phyloP scores from a whole-genome alignment of 345 rosid species.

The Iberis pinnata region DNA sequence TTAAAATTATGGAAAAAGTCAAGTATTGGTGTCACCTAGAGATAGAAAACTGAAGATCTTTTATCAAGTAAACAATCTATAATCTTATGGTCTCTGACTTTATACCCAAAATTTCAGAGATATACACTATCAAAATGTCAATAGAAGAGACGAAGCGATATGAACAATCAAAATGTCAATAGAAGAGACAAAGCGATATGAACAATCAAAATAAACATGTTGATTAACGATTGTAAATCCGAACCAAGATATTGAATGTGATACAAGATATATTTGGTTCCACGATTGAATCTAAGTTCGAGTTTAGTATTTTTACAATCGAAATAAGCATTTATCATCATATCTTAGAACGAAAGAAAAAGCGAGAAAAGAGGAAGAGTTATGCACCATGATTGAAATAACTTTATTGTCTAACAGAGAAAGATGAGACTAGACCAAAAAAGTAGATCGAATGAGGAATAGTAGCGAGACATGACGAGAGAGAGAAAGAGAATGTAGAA shows the following conservation, averaged over 20 bases:
- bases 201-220: slow-evolving; percentile 35
- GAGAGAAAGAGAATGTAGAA: slow-evolving; percentile 25
- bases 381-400: slow-evolving; percentile 23
- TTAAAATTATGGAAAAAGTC: not conserved
- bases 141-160: not conserved
- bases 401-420: slow-evolving; percentile 16
- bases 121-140: not conserved
- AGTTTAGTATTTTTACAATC: slow-evolving; percentile 26
- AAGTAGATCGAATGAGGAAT: slow-evolving; percentile 28
- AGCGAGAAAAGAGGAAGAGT: not conserved
- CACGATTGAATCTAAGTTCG: slow-evolving; percentile 30
- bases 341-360: slow-evolving; percentile 22
- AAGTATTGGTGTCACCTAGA: slow-evolving; percentile 40
- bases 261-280: slow-evolving; percentile 56
- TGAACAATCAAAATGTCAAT: too few species aligned
- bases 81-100: slow-evolving; percentile 41
- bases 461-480: slow-evolving; percentile 27
- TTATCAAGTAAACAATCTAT: slow-evolving; percentile 57
- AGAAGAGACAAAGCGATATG: too few species aligned
- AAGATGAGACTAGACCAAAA: slow-evolving; percentile 21
- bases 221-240: slow-evolving; percentile 64
- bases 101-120: too few species aligned
- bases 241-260: slow-evolving; percentile 78
- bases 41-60: slow-evolving; percentile 60
- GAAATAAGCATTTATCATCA: not conserved